Conservation (phyloP, 257 asterid genomes). For the Salvia hispanica region DNA sequence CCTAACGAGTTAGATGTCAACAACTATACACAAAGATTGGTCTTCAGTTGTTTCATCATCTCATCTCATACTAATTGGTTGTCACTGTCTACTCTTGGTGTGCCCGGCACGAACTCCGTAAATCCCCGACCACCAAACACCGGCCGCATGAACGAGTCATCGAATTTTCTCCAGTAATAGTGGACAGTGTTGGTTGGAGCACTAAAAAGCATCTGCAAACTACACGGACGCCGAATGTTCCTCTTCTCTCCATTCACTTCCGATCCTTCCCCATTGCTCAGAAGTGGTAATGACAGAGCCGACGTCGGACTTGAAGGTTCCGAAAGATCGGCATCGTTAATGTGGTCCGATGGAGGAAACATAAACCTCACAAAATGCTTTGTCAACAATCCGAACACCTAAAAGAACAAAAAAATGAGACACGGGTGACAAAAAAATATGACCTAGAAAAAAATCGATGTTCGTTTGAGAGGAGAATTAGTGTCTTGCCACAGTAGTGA, state of each 20-base stretch:
- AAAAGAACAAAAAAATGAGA: not conserved
- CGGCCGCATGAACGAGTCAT: slow-evolving; percentile 60
- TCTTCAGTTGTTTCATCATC: not conserved
- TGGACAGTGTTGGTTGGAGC: slow-evolving; percentile 55
- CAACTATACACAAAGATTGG: not conserved
- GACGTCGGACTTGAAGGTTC: slow-evolving; percentile 43
- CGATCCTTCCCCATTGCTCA: slow-evolving; percentile 30
- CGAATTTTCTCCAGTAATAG: slow-evolving; percentile 64
- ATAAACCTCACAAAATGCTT: slow-evolving; percentile 59
- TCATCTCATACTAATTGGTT: not conserved
- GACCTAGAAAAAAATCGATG: not conserved
- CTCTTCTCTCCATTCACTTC: not conserved
- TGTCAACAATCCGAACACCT: slow-evolving; percentile 73
- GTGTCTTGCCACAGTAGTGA: slow-evolving; percentile 66
- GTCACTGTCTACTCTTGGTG: slow-evolving; percentile 32
- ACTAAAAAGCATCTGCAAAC: slow-evolving; percentile 48
- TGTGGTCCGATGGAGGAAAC: slow-evolving; percentile 37
- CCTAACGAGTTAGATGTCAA: not conserved
- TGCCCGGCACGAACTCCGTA: slow-evolving; percentile 8
- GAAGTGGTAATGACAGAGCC: slow-evolving; percentile 41
- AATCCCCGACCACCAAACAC: slow-evolving; percentile 69
- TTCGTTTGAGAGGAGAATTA: not conserved
- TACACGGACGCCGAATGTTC: slow-evolving; percentile 32
- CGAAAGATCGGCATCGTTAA: not conserved
- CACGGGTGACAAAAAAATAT: not conserved